Base-by-base conservation (phyloP, 139 green algal genomes). In the Tetratostichococcus sp. region DNA sequence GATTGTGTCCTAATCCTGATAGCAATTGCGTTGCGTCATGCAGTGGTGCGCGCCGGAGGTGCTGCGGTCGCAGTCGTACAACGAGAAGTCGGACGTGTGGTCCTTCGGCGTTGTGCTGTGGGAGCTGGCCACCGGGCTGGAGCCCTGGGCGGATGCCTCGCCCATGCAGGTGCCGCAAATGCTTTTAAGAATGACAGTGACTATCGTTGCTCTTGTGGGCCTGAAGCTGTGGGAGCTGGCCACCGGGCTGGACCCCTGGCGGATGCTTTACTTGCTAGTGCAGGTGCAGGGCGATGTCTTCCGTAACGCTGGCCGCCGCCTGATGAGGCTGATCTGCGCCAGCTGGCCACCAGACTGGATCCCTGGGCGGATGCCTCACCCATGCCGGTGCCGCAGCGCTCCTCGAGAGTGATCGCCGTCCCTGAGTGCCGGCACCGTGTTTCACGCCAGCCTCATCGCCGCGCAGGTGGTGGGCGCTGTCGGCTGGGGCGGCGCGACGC, bases 11-110 rank as follows among this genome's bases (percentile, higher is more conserved):
- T n/a, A n/a, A n/a, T n/a, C n/a, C n/a, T n/a, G n/a, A n/a, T n/a
- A n/a, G n/a, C n/a, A n/a, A n/a, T n/a, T n/a, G n/a, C n/a, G n/a
- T n/a, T n/a, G n/a, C n/a, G n/a, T n/a, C n/a, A 50, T 11, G 39
- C 39, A 50, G 80, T 98, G 94, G 94, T 97, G 95, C 77, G 95
- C 95, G 2, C 94, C 93, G 1, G 92, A 95, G 75, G 83, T 89
- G 68, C 76, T 89, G 31, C 69, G 78, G 62, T 28, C 35, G 69
- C 70, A 75, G 70, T 65, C 50, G 14, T 87, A 72, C 70, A 87
- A 95, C 65, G 93, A 98, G 79, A 96, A 97, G 82, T 85, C 77
- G 59, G 50, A 62, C 50, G 50, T 62, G 14, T 80, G 71, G 30
- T 86, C 72, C 70, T 96, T 88, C 77, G 92, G 91, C 21, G 90